Evolutionary conservation across 352 stramenopile species (phyloP).

Genomic region (Phytopythium vexans): DNA sequence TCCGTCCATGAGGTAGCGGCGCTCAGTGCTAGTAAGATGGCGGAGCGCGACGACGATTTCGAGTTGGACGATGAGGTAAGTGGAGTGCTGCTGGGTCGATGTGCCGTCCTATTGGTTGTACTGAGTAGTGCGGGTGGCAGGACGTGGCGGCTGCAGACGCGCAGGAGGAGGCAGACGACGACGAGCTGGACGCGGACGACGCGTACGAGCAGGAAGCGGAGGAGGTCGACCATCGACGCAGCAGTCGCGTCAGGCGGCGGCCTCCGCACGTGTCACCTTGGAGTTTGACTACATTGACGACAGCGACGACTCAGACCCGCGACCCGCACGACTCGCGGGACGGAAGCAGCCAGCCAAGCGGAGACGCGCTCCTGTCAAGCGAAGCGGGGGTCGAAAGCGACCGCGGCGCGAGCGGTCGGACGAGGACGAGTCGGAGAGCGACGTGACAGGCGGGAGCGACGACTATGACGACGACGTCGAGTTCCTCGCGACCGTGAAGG

Average conservation of each 20-base stretch:
- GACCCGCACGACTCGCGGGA: background rate
- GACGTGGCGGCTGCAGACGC: constrained; percentile 1
- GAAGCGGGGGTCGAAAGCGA: too few species aligned
- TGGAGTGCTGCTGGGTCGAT: too few species aligned
- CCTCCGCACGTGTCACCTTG: constrained; percentile 10
- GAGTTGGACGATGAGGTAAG: constrained; percentile 9
- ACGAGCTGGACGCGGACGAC: constrained; percentile 12
- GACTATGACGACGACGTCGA: constrained; percentile 36
- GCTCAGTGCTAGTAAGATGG: background rate
- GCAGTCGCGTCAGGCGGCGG: constrained; percentile 33
- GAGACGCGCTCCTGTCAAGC: background rate
- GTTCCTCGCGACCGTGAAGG: constrained; percentile 18
- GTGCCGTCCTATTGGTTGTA: too few species aligned
- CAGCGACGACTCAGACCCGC: background rate
- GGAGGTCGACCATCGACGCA: constrained; percentile 28
- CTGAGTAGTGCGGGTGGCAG: too few species aligned
- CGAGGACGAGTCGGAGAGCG: constrained; percentile 22
- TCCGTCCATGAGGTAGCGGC: background rate
- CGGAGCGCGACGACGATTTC: constrained; percentile 10
- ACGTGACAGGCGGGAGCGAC: constrained; percentile 11
- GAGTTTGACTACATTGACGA: constrained; percentile 3
- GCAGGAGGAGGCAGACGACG: constrained; percentile 10
- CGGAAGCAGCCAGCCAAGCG: background rate
- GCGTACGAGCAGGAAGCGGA: constrained; percentile 12
- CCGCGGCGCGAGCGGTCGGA: constrained; percentile 17